Conservation (phyloP, 768 basidiomycete genomes). For the Leccinum imitatum region DNA sequence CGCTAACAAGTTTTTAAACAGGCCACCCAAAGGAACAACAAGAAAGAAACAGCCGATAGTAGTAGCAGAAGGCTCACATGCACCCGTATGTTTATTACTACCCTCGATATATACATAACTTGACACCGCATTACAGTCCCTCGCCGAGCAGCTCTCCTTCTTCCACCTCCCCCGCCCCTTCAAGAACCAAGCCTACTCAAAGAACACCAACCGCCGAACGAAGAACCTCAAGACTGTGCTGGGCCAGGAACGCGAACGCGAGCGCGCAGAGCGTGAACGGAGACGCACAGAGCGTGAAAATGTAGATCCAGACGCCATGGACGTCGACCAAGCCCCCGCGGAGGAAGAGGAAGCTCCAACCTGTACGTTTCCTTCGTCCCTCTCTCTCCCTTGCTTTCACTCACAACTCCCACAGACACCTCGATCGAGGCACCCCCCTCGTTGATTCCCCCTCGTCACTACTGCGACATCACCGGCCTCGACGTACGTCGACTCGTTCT, state of each 20-base stretch:
- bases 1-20: neutral
- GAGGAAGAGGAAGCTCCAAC: slow-evolving; percentile 66
- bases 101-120: neutral
- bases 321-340: slow-evolving; percentile 44
- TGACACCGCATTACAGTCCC: slow-evolving; percentile 41
- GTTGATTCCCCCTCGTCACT: slow-evolving; percentile 69
- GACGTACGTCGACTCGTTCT: slow-evolving; percentile 44
- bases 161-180: slow-evolving; percentile 70
- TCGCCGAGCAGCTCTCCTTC: slow-evolving; percentile 75
- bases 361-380: slow-evolving; percentile 44
- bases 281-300: slow-evolving; percentile 48
- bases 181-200: slow-evolving; percentile 70
- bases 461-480: slow-evolving; percentile 85
- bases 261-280: slow-evolving; percentile 64
- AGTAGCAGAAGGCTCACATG: slow-evolving; percentile 8
- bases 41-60: slow-evolving; percentile 13
- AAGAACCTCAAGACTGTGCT: slow-evolving; percentile 82
- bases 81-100: slow-evolving; percentile 19
- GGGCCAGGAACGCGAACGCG: slow-evolving; percentile 75
- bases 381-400: too few relatives aligned
- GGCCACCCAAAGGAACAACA: slow-evolving; percentile 32
- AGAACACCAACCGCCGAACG: slow-evolving; percentile 68
- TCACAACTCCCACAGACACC: slow-evolving; percentile 46
- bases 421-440: slow-evolving; percentile 87
- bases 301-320: slow-evolving; percentile 53